These are phyloP conservation scores for Spergularia bocconei DNA, from an alignment of 148 eudicot species.

Conservation along the genomic window DNA sequence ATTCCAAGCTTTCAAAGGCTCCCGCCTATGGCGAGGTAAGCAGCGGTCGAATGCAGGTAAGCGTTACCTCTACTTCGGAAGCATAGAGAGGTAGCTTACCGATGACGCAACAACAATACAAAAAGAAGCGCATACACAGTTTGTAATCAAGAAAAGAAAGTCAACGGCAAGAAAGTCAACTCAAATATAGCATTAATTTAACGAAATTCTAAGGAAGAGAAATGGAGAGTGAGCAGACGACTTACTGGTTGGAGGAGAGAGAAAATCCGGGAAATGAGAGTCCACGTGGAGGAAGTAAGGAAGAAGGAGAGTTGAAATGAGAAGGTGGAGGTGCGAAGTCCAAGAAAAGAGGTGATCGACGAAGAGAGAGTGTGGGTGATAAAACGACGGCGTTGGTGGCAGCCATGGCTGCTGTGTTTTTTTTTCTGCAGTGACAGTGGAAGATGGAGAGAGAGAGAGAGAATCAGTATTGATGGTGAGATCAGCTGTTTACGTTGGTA, in stretches of 20 bases:
- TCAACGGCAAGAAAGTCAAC: neutral
- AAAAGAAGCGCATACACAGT: too few species aligned
- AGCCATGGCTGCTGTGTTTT: conserved; percentile 13
- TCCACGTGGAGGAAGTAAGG: conserved; percentile 19
- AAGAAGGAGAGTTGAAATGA: conserved; percentile 1
- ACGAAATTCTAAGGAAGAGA: too few species aligned
- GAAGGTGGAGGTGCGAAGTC: conserved; percentile 17
- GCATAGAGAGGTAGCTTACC: too few species aligned
- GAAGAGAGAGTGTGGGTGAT: conserved; percentile 26
- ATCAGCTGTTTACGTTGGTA: too few species aligned
- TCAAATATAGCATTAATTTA: too few species aligned
- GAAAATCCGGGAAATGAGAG: conserved; percentile 14
- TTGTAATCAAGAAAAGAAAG: too few species aligned
- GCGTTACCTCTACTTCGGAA: too few species aligned
- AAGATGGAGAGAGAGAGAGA: neutral
- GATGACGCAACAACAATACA: too few species aligned
- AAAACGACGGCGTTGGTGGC: conserved; percentile 17
- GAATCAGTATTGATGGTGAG: neutral
- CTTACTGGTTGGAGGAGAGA: conserved; percentile 33
- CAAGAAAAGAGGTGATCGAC: conserved; percentile 18
- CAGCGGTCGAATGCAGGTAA: too few species aligned
- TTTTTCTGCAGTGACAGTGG: neutral
- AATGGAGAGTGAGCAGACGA: neutral
- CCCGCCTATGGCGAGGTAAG: too few species aligned
- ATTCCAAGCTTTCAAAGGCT: too few species aligned